A percentile compares a stretch with the other conserved stretches of the same genome.
These are phyloP conservation scores for Coleophoma eucalyptorum DNA, from an alignment of 2,329 filamentous ascomycete species.

Conservation along the genomic window DNA sequence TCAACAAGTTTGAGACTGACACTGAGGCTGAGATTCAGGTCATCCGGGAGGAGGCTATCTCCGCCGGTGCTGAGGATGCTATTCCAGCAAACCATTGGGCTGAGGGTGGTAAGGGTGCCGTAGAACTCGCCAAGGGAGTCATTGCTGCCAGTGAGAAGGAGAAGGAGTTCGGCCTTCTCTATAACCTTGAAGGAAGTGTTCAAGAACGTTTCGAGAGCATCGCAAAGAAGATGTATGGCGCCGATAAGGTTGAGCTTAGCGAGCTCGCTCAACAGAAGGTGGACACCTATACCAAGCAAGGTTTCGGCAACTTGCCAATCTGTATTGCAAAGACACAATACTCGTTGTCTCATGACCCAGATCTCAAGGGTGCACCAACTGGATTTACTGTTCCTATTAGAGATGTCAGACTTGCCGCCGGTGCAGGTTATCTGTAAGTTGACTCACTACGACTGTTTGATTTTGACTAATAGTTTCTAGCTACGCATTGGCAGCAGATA, in stretches of 20 bases:
- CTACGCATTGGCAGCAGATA: constrained; percentile 92
- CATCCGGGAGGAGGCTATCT: constrained; percentile 84
- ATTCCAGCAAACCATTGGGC: constrained; percentile 96
- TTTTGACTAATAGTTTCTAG: constrained; percentile 40
- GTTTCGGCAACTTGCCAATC: constrained; percentile 88
- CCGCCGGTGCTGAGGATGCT: constrained; percentile 90
- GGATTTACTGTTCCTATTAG: constrained; percentile 94
- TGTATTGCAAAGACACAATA: constrained; percentile 99
- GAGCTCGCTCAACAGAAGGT: constrained; percentile 95
- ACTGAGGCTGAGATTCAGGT: constrained; percentile 88
- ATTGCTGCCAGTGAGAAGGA: constrained; percentile 78
- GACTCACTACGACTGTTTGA: not conserved
- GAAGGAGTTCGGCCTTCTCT: constrained; percentile 85
- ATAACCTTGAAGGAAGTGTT: constrained; percentile 72
- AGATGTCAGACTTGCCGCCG: constrained; percentile 90
- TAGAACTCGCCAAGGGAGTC: constrained; percentile 84
- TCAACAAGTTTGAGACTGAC: constrained; percentile 95
- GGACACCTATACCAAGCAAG: constrained; percentile 88
- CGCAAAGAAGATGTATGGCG: constrained; percentile 91
- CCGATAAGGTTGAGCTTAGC: constrained; percentile 83
- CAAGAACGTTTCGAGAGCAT: constrained; percentile 90
- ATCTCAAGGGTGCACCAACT: constrained; percentile 89
- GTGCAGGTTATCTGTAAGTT: constrained; percentile 83
- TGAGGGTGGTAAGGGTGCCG: constrained; percentile 84
- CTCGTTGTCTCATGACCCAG: constrained; percentile 87